Evolutionary conservation across 1,284 basidiomycete genomes (phyloP).

Genomic region (Irpex sp.): DNA sequence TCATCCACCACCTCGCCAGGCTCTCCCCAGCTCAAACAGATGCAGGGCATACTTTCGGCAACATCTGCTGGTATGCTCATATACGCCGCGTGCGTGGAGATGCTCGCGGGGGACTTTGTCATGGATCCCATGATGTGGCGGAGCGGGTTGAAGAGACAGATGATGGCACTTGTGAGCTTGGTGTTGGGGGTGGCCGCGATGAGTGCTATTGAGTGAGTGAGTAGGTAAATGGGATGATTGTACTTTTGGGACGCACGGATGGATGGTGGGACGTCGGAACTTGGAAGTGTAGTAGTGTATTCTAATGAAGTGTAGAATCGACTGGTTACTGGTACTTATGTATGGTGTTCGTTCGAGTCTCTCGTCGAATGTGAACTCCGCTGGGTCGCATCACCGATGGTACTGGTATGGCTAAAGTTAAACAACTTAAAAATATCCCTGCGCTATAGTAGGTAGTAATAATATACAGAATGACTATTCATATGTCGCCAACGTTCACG

Average conservation of each 20-base stretch:
- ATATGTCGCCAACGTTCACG: no score
- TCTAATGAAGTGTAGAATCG: no score
- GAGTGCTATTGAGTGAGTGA: conserved; percentile 18
- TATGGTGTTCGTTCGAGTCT: no score
- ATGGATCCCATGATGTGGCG: conserved; percentile 48
- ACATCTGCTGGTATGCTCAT: conserved; percentile 76
- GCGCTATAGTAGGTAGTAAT: no score
- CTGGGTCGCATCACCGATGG: no score
- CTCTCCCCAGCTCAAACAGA: conserved; percentile 40
- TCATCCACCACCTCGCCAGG: conserved; percentile 16
- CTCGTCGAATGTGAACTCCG: no score
- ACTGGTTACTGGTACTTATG: no score
- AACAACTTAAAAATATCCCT: no score
- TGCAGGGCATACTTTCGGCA: conserved; percentile 67
- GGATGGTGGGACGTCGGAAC: no score
- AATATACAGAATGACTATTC: no score
- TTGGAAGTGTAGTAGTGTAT: no score
- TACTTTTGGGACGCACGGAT: background rate
- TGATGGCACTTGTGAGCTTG: conserved; percentile 50
- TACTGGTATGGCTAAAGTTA: no score
- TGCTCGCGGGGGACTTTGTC: conserved; percentile 76
- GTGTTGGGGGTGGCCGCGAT: conserved; percentile 51
- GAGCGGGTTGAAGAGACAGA: conserved; percentile 38
- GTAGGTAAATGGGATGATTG: background rate
- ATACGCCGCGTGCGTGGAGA: conserved; percentile 72